Evolutionary conservation across 2,329 filamentous ascomycete genomes (phyloP).

Genomic region (Penicillium fuscoglaucum): DNA sequence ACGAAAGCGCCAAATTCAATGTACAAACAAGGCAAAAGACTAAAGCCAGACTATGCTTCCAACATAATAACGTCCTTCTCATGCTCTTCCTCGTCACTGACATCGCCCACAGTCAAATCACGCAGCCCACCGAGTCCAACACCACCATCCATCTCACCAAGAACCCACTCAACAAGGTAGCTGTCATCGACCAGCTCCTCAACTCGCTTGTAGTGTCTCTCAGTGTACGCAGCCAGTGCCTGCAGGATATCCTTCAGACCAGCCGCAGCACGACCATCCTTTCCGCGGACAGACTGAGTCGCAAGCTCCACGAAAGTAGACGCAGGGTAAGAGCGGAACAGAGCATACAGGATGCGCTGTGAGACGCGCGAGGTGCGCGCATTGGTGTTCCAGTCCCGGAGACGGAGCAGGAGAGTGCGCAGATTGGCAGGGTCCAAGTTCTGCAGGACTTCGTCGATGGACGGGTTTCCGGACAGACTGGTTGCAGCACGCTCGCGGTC

Average conservation of each 20-base stretch:
- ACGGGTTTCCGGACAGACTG: slow-evolving; percentile 48
- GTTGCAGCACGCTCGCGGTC: slow-evolving; percentile 29
- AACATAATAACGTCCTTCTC: slow-evolving; percentile 45
- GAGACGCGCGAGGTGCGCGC: slow-evolving; percentile 81
- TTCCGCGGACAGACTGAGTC: slow-evolving; percentile 33
- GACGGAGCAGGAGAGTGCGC: slow-evolving; percentile 73
- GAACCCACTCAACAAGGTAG: slow-evolving; percentile 88
- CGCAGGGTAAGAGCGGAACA: slow-evolving; percentile 80
- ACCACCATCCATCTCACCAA: slow-evolving; percentile 86
- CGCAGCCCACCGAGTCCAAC: slow-evolving; percentile 41
- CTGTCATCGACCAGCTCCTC: slow-evolving; percentile 93
- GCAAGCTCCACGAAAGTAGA: slow-evolving; percentile 72
- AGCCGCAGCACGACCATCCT: slow-evolving; percentile 46
- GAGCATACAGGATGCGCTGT: slow-evolving; percentile 76
- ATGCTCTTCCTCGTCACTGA: slow-evolving; percentile 28
- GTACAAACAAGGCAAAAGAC: slow-evolving; percentile 21
- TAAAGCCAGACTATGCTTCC: slow-evolving; percentile 29
- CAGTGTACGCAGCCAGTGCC: slow-evolving; percentile 85
- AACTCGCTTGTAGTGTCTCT: slow-evolving; percentile 85
- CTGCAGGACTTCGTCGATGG: slow-evolving; percentile 81
- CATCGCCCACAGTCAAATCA: slow-evolving; percentile 23
- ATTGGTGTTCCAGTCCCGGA: slow-evolving; percentile 98
- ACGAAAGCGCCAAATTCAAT: slow-evolving; percentile 27
- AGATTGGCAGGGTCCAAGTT: slow-evolving; percentile 81
- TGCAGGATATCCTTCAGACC: slow-evolving; percentile 81